Evolutionary conservation across 2,329 filamentous ascomycete species (phyloP).

Genomic region (Gaeumannomyces sp.): DNA sequence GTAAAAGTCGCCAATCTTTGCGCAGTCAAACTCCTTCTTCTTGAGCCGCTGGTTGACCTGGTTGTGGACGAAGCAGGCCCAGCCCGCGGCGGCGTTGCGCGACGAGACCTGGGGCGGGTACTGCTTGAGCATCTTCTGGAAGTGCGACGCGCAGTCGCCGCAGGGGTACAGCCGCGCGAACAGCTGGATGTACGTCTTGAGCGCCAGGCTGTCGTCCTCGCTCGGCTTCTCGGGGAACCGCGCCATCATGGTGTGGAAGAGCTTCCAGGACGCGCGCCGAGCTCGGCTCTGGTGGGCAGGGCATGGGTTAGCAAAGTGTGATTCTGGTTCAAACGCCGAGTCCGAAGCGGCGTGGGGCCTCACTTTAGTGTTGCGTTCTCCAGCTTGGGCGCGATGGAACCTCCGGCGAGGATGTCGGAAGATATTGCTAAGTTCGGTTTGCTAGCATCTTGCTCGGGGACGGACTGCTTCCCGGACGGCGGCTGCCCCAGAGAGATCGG

Average conservation of each 20-base stretch:
- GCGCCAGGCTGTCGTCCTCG: constrained; percentile 53
- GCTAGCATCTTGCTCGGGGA: constrained; percentile 16
- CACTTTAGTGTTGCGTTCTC: constrained; percentile 79
- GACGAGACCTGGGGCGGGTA: constrained; percentile 61
- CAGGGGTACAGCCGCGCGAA: constrained; percentile 66
- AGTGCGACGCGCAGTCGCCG: constrained; percentile 63
- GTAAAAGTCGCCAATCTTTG: constrained; percentile 63
- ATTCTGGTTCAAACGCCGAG: no score
- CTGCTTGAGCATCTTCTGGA: constrained; percentile 53
- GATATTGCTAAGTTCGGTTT: constrained; percentile 34
- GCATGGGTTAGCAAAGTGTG: neutral
- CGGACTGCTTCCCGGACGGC: constrained; percentile 10
- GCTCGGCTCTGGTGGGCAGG: constrained; percentile 43
- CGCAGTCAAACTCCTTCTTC: constrained; percentile 59
- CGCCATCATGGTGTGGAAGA: constrained; percentile 65
- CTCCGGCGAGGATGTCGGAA: constrained; percentile 52
- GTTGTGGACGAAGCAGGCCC: constrained; percentile 65
- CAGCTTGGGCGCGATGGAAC: constrained; percentile 71
- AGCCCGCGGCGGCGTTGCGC: constrained; percentile 57
- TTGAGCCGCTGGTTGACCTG: constrained; percentile 57
- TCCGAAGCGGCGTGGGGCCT: no score
- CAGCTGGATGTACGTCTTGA: constrained; percentile 59
- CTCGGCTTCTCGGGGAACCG: constrained; percentile 62
- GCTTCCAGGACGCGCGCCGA: constrained; percentile 63
- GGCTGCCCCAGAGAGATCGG: constrained; percentile 9